Conservation (phyloP, 2,329 filamentous ascomycete species). For the Fusarium sp. region DNA sequence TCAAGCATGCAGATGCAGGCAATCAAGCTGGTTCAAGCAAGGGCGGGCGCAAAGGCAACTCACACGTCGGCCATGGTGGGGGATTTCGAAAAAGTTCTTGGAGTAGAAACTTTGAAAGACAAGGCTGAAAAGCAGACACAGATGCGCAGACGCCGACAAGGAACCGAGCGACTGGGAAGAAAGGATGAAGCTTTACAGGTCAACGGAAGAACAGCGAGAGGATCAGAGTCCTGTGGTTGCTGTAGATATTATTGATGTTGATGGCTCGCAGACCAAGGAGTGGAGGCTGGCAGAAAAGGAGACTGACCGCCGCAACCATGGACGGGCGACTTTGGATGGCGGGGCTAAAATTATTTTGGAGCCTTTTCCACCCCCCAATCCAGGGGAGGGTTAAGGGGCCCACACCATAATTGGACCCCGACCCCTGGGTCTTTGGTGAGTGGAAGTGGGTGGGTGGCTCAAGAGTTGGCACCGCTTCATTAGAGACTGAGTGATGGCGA, state of each 20-base stretch:
- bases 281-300: conserved; percentile 48
- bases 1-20: conserved; percentile 4
- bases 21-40: conserved; percentile 13
- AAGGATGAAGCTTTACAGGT: conserved; percentile 44
- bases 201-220: conserved; percentile 35
- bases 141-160: conserved; percentile 37
- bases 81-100: conserved; percentile 36
- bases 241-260: conserved; percentile 48
- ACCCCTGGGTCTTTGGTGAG: conserved; percentile 15
- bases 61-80: conserved; percentile 57
- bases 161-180: conserved; percentile 29
- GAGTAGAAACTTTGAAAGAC: conserved; percentile 13
- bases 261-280: conserved; percentile 28
- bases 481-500: neutral
- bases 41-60: conserved; percentile 41
- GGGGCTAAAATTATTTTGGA: conserved; percentile 56
- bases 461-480: neutral
- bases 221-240: conserved; percentile 44
- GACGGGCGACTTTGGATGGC: conserved; percentile 45
- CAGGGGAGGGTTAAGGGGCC: conserved; percentile 33
- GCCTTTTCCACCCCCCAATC: conserved; percentile 20
- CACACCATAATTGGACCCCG: conserved; percentile 10
- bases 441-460: conserved; percentile 11
- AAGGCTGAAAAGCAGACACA: conserved; percentile 28
- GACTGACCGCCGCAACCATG: conserved; percentile 44